Evolutionary conservation across 768 basidiomycete species (phyloP).

Genomic region (Strobilomyces dryophilus): DNA sequence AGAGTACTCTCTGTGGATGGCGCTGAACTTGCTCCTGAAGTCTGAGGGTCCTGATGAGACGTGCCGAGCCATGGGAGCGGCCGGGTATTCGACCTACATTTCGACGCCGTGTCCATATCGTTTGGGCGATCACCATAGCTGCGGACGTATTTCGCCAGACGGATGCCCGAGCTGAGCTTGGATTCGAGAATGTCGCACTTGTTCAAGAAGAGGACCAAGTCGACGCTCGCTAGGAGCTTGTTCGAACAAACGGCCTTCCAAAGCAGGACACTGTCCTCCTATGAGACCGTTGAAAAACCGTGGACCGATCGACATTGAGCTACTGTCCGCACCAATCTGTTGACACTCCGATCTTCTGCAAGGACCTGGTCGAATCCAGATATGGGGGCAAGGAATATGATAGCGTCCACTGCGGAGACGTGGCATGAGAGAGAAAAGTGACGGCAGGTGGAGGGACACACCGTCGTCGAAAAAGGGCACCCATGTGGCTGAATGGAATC

Average conservation of each 20-base stretch:
- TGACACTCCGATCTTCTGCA: slow-evolving; percentile 48
- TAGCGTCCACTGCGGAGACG: slow-evolving; percentile 35
- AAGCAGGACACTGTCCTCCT: slow-evolving; percentile 76
- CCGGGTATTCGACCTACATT: slow-evolving; percentile 44
- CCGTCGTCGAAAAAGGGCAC: slow-evolving; percentile 54
- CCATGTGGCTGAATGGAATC: slow-evolving; percentile 39
- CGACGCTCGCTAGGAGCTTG: slow-evolving; percentile 64
- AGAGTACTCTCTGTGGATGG: slow-evolving; percentile 74
- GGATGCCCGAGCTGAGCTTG: slow-evolving; percentile 63
- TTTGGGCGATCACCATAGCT: slow-evolving; percentile 68
- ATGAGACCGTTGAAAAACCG: background rate
- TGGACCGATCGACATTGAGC: background rate
- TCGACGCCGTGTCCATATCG: slow-evolving; percentile 61
- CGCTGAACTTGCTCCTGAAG: slow-evolving; percentile 66
- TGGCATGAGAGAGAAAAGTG: background rate
- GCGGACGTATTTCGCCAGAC: slow-evolving; percentile 63
- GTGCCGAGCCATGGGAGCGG: background rate
- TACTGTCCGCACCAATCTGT: slow-evolving; percentile 39
- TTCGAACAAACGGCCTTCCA: slow-evolving; percentile 75
- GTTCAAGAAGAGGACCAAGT: slow-evolving; percentile 77
- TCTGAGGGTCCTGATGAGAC: slow-evolving; percentile 36
- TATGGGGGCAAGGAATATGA: slow-evolving; percentile 59
- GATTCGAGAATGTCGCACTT: slow-evolving; percentile 72
- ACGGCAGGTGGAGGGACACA: slow-evolving; percentile 13
- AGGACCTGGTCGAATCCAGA: slow-evolving; percentile 54